These are phyloP conservation scores for Amaranthus palmeri DNA, from an alignment of 148 eudicot genomes.

Conservation along the genomic window DNA sequence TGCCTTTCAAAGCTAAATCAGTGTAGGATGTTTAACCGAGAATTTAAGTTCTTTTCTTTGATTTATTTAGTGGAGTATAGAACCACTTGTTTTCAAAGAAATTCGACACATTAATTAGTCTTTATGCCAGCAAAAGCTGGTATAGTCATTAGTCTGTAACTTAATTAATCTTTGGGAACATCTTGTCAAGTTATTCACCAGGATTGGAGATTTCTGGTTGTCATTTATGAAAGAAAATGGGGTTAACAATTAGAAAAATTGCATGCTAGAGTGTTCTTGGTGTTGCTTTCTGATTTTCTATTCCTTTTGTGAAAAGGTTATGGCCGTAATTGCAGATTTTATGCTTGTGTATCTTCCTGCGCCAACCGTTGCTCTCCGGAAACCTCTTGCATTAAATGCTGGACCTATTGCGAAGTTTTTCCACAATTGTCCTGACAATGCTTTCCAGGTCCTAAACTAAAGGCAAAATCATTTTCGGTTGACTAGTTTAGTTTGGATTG, in stretches of 20 bases:
- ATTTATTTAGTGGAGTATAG: background rate
- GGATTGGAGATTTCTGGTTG: background rate
- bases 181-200: no score
- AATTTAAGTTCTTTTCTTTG: background rate
- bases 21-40: background rate
- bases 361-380: constrained; percentile 79
- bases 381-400: constrained; percentile 56
- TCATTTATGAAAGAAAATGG: background rate
- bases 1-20: background rate
- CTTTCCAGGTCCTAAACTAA: constrained; percentile 62
- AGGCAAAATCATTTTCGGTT: background rate
- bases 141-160: background rate
- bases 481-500: background rate
- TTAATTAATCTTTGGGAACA: background rate
- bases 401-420: constrained; percentile 76
- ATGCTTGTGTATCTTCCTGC: constrained; percentile 99
- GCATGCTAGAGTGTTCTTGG: background rate
- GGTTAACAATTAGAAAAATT: background rate
- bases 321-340: constrained; percentile 96
- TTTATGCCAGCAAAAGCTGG: background rate
- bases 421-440: constrained; percentile 83
- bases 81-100: background rate
- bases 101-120: background rate
- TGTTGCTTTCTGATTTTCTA: constrained; percentile 9
- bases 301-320: constrained; percentile 51